These are phyloP conservation scores for Crithidia sp. DNA, from an alignment of 208 protist genomes.

Conservation along the genomic window DNA sequence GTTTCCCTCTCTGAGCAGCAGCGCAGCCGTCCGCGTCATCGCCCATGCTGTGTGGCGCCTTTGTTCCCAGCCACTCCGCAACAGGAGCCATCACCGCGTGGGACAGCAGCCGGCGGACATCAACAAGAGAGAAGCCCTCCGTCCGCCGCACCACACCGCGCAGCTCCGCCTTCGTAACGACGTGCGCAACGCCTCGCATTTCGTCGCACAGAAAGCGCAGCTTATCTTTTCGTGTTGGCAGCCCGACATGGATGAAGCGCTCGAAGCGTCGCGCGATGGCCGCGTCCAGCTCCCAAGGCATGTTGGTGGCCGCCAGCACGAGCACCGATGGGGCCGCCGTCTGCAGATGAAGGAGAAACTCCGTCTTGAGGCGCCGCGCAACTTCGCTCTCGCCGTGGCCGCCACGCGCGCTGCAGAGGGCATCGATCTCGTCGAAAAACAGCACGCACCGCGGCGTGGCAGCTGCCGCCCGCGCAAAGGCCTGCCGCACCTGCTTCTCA, in stretches of 20 bases:
- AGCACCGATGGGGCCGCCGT: constrained; percentile 52
- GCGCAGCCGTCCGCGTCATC: no score
- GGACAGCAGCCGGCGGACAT: constrained; percentile 89
- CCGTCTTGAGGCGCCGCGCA: constrained; percentile 98
- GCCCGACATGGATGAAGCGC: constrained; percentile 83
- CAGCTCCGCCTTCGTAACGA: constrained; percentile 46
- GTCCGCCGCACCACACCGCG: constrained; percentile 45
- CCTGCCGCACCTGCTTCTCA: constrained; percentile 93
- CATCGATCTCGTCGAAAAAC: constrained; percentile 96
- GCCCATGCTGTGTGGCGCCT: constrained; percentile 25
- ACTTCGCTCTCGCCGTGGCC: constrained; percentile 79
- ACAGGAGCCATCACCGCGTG: constrained; percentile 96
- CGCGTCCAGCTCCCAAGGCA: constrained; percentile 92
- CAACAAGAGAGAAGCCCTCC: constrained; percentile 91
- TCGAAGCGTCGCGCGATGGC: constrained; percentile 91
- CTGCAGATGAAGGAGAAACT: constrained; percentile 98
- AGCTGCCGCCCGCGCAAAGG: constrained; percentile 89
- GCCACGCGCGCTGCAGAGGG: constrained; percentile 82
- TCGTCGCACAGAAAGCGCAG: constrained; percentile 36
- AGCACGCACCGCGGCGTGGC: constrained; percentile 69
- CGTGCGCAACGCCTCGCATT: constrained; percentile 46
- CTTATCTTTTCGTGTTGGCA: constrained; percentile 56
- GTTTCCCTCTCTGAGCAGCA: no score
- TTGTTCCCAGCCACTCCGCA: constrained; percentile 70
- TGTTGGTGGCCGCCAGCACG: constrained; percentile 92